A percentile compares a stretch with the other conserved stretches of the same genome.
Evolutionary conservation across 176 grass and related monocot species (phyloP).

Genomic region (Puya raimondii): DNA sequence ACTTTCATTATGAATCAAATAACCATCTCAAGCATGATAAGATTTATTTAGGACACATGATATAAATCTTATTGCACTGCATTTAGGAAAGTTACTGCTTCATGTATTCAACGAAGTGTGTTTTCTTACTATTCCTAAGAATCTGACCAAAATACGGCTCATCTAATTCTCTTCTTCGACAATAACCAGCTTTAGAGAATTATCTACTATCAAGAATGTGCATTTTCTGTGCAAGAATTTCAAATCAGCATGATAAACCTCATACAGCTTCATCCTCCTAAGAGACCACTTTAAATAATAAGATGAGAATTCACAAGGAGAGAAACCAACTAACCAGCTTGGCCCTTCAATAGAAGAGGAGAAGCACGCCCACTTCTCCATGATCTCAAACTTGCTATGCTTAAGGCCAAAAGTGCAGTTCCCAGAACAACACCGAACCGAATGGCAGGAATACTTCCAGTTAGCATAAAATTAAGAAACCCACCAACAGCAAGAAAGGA

Average conservation of each 20-base stretch:
- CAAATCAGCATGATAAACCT: background rate
- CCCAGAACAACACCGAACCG: constrained; percentile 89
- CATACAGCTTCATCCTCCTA: background rate
- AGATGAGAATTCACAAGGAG: background rate
- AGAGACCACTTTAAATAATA: background rate
- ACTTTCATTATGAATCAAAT: too few species aligned
- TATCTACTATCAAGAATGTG: too few species aligned
- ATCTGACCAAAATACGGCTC: too few species aligned
- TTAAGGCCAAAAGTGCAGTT: constrained; percentile 54
- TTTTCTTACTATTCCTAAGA: too few species aligned
- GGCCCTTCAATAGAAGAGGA: constrained; percentile 60
- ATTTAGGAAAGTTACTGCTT: too few species aligned
- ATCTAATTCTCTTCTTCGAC: too few species aligned
- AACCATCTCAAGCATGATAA: too few species aligned
- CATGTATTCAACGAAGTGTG: too few species aligned
- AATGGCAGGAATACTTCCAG: constrained; percentile 71
- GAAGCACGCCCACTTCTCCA: constrained; percentile 40
- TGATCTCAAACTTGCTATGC: constrained; percentile 69
- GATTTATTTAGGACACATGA: too few species aligned
- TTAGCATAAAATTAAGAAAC: constrained; percentile 82
- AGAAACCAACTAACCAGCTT: constrained; percentile 71
- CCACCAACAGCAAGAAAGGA: constrained; percentile 65
- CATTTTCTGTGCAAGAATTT: too few species aligned
- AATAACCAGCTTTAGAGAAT: too few species aligned
- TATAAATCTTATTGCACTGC: too few species aligned